Conservation (phyloP, 1,139 yeast genomes). For the Spathaspora sp. region DNA sequence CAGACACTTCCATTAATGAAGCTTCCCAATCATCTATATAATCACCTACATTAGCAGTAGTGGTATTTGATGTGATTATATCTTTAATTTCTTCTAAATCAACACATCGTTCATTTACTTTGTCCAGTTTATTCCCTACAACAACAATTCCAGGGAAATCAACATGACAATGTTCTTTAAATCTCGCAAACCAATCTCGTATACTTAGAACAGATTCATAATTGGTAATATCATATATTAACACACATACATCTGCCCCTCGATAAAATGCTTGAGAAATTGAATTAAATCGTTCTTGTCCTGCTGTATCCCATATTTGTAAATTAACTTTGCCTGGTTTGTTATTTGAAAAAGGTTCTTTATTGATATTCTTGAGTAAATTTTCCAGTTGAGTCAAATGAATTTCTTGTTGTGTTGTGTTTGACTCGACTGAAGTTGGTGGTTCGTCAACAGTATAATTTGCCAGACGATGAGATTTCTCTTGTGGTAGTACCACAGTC, state of each 20-base stretch:
- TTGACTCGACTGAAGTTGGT: neutral
- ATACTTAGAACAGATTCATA: constrained; percentile 54
- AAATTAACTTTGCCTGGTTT: constrained; percentile 28
- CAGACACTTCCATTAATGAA: constrained; percentile 47
- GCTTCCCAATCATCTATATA: constrained; percentile 39
- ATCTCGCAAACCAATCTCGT: constrained; percentile 52
- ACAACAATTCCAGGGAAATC: constrained; percentile 49
- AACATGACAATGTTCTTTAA: constrained; percentile 51
- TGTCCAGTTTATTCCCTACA: constrained; percentile 57
- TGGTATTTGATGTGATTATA: constrained; percentile 31
- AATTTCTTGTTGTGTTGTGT: constrained; percentile 1
- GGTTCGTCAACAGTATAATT: neutral
- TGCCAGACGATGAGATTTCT: neutral
- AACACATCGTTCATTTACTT: constrained; percentile 36
- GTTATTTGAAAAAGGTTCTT: neutral
- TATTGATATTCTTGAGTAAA: neutral
- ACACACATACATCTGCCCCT: constrained; percentile 58
- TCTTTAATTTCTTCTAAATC: constrained; percentile 43
- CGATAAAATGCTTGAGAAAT: constrained; percentile 59
- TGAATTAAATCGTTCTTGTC: constrained; percentile 63
- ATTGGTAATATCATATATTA: constrained; percentile 58
- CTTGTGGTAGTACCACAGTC: constrained; percentile 23
- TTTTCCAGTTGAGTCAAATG: neutral
- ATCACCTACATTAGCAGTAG: constrained; percentile 28
- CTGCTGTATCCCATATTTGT: constrained; percentile 70